phyloP scores from a whole-genome alignment of 2,329 filamentous ascomycete species.

The Colletotrichum lini region DNA sequence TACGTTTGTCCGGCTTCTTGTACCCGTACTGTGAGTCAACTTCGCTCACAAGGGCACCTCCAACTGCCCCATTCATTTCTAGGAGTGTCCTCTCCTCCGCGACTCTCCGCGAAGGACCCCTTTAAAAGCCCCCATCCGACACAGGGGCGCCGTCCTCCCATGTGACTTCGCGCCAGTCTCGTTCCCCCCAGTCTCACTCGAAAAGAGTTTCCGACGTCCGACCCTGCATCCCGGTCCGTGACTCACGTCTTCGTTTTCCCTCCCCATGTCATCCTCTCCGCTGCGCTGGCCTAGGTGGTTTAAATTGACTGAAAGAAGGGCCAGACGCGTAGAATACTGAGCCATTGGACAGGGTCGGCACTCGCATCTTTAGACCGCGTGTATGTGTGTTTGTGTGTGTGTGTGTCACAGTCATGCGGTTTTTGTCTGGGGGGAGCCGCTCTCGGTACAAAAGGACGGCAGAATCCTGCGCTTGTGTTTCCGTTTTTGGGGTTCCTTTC shows the following conservation, averaged over 20 bases:
- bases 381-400: neutral
- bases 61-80: neutral
- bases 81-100: neutral
- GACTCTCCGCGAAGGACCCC: neutral
- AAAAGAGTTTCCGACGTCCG: neutral
- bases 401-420: neutral
- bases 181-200: constrained; percentile 31
- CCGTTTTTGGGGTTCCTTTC: constrained; percentile 4
- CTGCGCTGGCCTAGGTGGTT: neutral
- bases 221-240: constrained; percentile 42
- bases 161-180: constrained; percentile 52
- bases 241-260: constrained; percentile 45
- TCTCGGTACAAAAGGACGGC: constrained; percentile 32
- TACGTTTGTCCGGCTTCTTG: neutral
- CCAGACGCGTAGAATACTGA: neutral
- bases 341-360: neutral
- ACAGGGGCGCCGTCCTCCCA: constrained; percentile 35
- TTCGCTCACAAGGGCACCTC: neutral
- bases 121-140: neutral
- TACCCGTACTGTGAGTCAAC: neutral
- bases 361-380: neutral
- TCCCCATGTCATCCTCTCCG: neutral
- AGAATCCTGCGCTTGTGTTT: constrained; percentile 23
- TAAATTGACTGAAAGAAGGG: neutral
- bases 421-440: constrained; percentile 11